Conservation (phyloP, 331 rosid species). For the Malus hybrid region DNA sequence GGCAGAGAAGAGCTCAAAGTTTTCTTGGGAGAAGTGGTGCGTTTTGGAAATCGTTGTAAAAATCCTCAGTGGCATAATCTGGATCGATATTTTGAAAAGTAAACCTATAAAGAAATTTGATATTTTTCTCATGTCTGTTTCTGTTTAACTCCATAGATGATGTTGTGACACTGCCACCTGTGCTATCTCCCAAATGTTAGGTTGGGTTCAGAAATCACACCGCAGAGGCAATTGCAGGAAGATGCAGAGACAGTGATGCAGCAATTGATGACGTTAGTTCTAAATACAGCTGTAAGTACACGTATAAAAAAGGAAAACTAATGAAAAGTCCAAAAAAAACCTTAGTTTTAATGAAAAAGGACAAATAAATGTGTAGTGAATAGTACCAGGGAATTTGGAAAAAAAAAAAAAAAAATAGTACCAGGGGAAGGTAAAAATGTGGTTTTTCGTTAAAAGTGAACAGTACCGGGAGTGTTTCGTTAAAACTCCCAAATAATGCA, state of each 20-base stretch:
- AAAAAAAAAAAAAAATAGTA: too few relatives aligned
- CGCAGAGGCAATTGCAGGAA: conserved; percentile 72
- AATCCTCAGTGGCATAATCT: conserved; percentile 99
- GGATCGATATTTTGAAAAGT: conserved; percentile 94
- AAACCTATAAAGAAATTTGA: conserved; percentile 23
- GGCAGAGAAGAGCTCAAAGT: conserved; percentile 92
- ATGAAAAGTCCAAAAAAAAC: too few relatives aligned
- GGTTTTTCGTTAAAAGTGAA: too few relatives aligned
- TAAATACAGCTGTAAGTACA: conserved; percentile 83
- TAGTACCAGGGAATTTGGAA: too few relatives aligned
- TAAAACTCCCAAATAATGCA: too few relatives aligned
- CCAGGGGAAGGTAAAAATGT: too few relatives aligned
- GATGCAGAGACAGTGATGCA: conserved; percentile 84
- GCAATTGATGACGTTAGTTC: conserved; percentile 78
- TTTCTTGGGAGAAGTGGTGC: conserved; percentile 92
- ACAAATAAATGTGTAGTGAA: too few relatives aligned
- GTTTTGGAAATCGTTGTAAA: conserved; percentile 98
- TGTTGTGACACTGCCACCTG: conserved; percentile 3
- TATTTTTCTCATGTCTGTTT: conserved; percentile 4
- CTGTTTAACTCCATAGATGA: background rate
- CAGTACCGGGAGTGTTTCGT: too few relatives aligned
- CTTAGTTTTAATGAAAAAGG: too few relatives aligned
- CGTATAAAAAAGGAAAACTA: background rate
- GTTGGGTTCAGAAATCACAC: conserved; percentile 73
- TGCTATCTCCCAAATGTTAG: conserved; percentile 32